Conservation (phyloP, 257 asterid genomes). For the Haberlea rhodopensis region DNA sequence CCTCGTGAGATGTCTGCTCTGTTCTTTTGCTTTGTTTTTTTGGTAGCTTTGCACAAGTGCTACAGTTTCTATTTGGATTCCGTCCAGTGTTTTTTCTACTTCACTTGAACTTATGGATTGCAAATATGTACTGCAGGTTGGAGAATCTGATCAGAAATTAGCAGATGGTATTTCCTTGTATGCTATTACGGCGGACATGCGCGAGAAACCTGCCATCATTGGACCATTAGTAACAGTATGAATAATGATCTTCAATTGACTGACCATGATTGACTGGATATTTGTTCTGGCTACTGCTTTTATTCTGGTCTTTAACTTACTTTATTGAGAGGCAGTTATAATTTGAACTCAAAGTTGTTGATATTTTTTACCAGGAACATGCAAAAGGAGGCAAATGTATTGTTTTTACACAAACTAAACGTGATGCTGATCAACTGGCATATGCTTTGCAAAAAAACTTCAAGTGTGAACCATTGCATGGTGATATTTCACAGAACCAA, state of each 20-base stretch:
- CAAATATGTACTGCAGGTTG: conserved; percentile 61
- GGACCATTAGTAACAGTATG: conserved; percentile 77
- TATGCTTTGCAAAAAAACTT: conserved; percentile 56
- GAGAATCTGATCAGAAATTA: conserved; percentile 84
- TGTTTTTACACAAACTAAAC: conserved; percentile 91
- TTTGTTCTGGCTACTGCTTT: not conserved
- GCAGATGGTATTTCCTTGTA: conserved; percentile 85
- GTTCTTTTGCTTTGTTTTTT: conserved; percentile 1
- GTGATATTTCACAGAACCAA: conserved; percentile 81
- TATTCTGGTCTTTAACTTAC: not conserved
- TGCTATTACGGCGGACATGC: conserved; percentile 55
- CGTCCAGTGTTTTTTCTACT: conserved; percentile 5
- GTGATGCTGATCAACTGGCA: conserved; percentile 92
- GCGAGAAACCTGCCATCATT: conserved; percentile 69
- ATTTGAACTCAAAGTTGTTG: conserved; percentile 12
- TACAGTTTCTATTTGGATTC: conserved; percentile 8
- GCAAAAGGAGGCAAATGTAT: conserved; percentile 96
- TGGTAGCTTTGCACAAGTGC: not conserved
- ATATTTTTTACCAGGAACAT: conserved; percentile 53
- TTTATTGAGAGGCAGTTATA: conserved; percentile 2
- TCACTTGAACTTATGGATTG: conserved; percentile 16
- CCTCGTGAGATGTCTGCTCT: conserved; percentile 55
- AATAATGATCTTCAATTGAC: conserved; percentile 2
- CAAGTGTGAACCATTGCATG: conserved; percentile 89
- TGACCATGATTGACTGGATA: not conserved